Base-by-base conservation (phyloP, 192 early-diverging fungal species). In the Bifiguratus adelaidae region DNA sequence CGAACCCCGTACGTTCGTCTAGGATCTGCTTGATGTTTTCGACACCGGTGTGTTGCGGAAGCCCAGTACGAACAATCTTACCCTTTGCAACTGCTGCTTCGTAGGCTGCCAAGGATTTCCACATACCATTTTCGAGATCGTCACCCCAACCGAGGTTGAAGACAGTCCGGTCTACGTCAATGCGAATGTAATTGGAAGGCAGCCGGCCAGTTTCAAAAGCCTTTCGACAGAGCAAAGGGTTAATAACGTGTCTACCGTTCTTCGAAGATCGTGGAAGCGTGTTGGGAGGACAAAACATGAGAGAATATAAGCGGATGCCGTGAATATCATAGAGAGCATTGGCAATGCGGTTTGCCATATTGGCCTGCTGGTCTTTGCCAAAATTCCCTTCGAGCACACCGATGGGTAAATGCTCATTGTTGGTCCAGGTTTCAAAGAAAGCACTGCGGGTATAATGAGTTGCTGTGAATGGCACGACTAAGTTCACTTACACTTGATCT, bases 351-450 rank as follows among this genome's bases (percentile, higher is more conserved):
- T 76, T 69, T 6, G 77, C 73, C 23, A 86, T 51, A 7, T 60
- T 63, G 4, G 69, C 57, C 22, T 77, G 53, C 22, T 70, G 71
- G 27, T 63, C 63, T 27, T 54, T 65, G 18, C 63, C 41, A 24
- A 73, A 68, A 26, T 58, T 65, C 24, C 81, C 70, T 61, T 91
- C 88, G 21, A 71, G 68, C 0, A 80, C 65, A 25, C 89, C 55
- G 21, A 91, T 78, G 7, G 86, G 85, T 26, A 91, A 62, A 49
- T 81, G 71, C 35, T 88, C 78, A 35, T 80, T 78, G 47, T 86
- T 82, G 24, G 81, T 55, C 25, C 63, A 58, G 34, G 82, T 63
- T 33, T 85, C 80, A 36, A 89, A 88, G 2, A 70, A 63, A 7
- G 74, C 70, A 41, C 76, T 78, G 57, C 20, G 3, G 30, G 37